Conservation (phyloP, 495 filamentous ascomycete species). For the Lepidopterella palustris region DNA sequence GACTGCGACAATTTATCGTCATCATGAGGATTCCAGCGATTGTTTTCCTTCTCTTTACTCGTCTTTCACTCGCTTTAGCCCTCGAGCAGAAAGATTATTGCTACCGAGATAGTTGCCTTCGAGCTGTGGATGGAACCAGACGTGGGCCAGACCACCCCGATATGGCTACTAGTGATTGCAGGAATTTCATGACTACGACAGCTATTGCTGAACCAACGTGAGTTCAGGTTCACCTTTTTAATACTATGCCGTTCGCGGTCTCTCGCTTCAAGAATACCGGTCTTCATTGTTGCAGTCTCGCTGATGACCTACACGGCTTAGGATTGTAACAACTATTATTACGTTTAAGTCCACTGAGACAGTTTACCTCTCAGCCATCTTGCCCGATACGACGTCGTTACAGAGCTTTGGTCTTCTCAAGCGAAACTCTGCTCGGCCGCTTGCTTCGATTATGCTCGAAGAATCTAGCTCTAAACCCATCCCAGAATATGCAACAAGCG, state of each 20-base stretch:
- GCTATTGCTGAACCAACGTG: conserved; percentile 15
- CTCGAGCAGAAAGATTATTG: conserved; percentile 10
- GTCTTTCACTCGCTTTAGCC: conserved; percentile 5
- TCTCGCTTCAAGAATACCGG: conserved; percentile 1
- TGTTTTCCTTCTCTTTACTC: background rate
- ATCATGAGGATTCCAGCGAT: conserved; percentile 18
- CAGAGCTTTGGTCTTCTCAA: background rate
- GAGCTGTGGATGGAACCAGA: conserved; percentile 19
- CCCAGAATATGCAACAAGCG: conserved; percentile 20
- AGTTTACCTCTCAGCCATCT: background rate
- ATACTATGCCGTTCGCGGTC: background rate
- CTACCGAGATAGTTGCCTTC: conserved; percentile 15
- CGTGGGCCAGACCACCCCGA: conserved; percentile 13
- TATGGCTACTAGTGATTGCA: conserved; percentile 15
- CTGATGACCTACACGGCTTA: conserved; percentile 1
- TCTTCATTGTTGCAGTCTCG: too few species aligned
- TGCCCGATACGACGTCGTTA: background rate
- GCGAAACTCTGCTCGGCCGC: background rate
- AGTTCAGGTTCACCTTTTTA: background rate
- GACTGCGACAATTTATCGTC: background rate
- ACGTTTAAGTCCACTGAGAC: background rate
- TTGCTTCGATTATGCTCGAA: background rate
- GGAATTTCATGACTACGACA: conserved; percentile 16
- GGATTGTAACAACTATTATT: background rate
- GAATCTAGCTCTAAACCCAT: conserved; percentile 4